Evolutionary conservation across 2,329 filamentous ascomycete species (phyloP).

Genomic region (Curvularia sp.): DNA sequence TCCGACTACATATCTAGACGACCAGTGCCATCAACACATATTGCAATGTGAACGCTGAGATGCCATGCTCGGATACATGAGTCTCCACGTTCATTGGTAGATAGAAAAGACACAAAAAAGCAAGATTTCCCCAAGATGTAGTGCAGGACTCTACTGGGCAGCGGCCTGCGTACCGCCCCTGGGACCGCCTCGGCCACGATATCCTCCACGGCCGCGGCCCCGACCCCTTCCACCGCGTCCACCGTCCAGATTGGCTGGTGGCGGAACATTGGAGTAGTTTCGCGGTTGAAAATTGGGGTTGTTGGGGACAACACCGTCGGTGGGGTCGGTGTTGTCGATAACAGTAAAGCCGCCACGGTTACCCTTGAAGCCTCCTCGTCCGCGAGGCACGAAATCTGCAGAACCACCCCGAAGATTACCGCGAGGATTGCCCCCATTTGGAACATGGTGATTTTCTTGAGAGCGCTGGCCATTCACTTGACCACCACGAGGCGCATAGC

Average conservation of each 20-base stretch:
- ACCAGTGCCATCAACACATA: constrained; percentile 3
- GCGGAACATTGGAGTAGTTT: constrained; percentile 49
- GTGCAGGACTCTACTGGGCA: constrained; percentile 22
- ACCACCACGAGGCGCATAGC: constrained; percentile 45
- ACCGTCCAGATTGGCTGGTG: constrained; percentile 46
- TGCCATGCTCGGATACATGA: neutral
- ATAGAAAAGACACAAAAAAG: neutral
- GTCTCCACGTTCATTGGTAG: neutral
- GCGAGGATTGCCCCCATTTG: constrained; percentile 36
- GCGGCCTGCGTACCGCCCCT: constrained; percentile 38
- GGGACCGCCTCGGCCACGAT: constrained; percentile 40
- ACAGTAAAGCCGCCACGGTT: constrained; percentile 56
- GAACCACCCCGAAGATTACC: constrained; percentile 39
- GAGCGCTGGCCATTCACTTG: constrained; percentile 37
- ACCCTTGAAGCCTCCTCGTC: constrained; percentile 48
- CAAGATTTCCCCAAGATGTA: neutral
- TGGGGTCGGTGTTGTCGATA: constrained; percentile 60
- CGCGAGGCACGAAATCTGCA: constrained; percentile 49
- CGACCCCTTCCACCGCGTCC: constrained; percentile 42
- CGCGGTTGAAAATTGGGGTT: constrained; percentile 65
- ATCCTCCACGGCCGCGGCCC: constrained; percentile 42
- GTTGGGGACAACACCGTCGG: constrained; percentile 61
- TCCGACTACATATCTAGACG: neutral
- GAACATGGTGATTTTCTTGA: constrained; percentile 35
- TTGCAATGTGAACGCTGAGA: constrained; percentile 6